Percentiles rank a stretch among this genome's conserved stretches.
Evolutionary conservation across 2,329 filamentous ascomycete genomes (phyloP).

Genomic region (Penicillium sumatraense): DNA sequence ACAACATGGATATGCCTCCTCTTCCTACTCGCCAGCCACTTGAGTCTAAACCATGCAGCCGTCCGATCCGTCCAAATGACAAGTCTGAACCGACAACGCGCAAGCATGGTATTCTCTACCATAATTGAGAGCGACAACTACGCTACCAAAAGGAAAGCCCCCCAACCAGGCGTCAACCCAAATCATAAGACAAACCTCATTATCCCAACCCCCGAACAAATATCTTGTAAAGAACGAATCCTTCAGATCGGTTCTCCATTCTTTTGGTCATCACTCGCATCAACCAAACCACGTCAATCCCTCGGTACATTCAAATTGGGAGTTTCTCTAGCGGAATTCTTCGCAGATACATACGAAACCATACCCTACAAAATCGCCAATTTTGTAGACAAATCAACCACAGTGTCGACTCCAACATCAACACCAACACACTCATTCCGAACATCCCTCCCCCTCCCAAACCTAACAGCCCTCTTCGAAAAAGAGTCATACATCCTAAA

Average conservation of each 20-base stretch:
- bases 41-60: constrained; percentile 83
- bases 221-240: constrained; percentile 63
- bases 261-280: constrained; percentile 57
- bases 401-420: neutral
- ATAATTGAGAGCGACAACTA: constrained; percentile 41
- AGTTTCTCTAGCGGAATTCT: constrained; percentile 46
- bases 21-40: constrained; percentile 72
- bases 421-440: constrained; percentile 16
- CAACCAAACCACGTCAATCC: neutral
- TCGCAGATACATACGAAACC: constrained; percentile 23
- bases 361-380: too few species aligned
- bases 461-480: constrained; percentile 56
- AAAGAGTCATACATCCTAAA: constrained; percentile 66
- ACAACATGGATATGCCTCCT: constrained; percentile 78
- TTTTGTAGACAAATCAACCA: neutral
- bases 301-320: constrained; percentile 63
- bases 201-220: constrained; percentile 65
- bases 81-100: constrained; percentile 83
- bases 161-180: neutral
- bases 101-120: constrained; percentile 73
- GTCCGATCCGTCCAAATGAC: constrained; percentile 83
- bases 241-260: constrained; percentile 62
- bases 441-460: constrained; percentile 48
- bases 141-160: neutral
- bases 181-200: neutral